Evolutionary conservation across 371 early-diverging fungal genomes (phyloP).

Genomic region (Mucor mucedo): DNA sequence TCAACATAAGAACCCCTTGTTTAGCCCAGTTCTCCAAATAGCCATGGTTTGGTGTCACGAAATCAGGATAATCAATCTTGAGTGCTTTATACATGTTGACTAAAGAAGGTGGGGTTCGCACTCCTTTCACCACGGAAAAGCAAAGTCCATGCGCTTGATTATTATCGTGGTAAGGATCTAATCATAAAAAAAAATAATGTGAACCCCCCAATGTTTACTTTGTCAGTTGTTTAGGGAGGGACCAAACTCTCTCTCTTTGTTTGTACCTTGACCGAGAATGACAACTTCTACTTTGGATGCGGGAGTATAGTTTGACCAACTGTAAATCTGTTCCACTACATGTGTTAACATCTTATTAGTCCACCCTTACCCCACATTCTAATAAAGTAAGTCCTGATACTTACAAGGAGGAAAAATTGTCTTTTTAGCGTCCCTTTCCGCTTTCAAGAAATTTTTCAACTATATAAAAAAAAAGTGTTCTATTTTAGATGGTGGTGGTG

Average conservation of each 20-base stretch:
- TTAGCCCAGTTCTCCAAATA: constrained; percentile 83
- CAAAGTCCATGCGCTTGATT: constrained; percentile 95
- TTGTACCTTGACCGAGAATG: constrained; percentile 86
- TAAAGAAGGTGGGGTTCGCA: constrained; percentile 87
- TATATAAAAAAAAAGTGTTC: constrained; percentile 23
- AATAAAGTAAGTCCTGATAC: not conserved
- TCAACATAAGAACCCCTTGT: constrained; percentile 96
- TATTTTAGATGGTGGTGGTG: too few relatives aligned
- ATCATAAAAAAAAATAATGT: too few relatives aligned
- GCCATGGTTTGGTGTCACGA: constrained; percentile 66
- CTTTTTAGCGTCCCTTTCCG: constrained; percentile 54
- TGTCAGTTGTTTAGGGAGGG: not conserved
- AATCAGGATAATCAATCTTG: constrained; percentile 69
- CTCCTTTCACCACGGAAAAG: constrained; percentile 85
- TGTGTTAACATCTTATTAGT: not conserved
- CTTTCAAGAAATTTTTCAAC: constrained; percentile 72
- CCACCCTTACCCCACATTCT: too few relatives aligned
- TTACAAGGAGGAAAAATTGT: constrained; percentile 78
- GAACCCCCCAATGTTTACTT: too few relatives aligned
- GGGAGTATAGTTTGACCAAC: constrained; percentile 78
- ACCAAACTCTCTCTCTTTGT: constrained; percentile 9
- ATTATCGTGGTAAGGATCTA: constrained; percentile 96
- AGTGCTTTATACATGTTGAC: constrained; percentile 93
- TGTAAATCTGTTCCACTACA: constrained; percentile 71
- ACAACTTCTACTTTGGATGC: constrained; percentile 77